Percentiles rank a stretch among this genome's conserved stretches.
Evolutionary conservation across 164 flowering plant genomes (phyloP).

Genomic region (Chimonanthus salicifolius): DNA sequence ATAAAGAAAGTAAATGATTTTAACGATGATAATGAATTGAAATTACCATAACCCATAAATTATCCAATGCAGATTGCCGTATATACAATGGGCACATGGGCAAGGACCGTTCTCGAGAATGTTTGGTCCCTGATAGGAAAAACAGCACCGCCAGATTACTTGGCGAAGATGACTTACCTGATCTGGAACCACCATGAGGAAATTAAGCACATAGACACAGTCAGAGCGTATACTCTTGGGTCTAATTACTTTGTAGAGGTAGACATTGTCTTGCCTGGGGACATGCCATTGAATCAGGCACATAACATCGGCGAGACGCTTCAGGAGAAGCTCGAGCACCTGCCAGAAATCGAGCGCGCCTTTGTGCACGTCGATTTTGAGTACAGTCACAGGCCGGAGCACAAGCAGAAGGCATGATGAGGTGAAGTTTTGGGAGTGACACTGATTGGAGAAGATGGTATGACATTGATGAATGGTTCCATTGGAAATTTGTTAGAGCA

Average conservation of each 20-base stretch:
- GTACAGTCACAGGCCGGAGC: slow-evolving; percentile 71
- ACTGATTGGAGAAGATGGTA: too few relatives aligned
- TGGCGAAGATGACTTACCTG: slow-evolving; percentile 61
- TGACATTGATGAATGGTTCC: too few relatives aligned
- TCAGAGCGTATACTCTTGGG: slow-evolving; percentile 75
- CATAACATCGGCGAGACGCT: slow-evolving; percentile 76
- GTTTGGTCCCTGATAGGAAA: slow-evolving; percentile 66
- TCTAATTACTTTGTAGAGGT: slow-evolving; percentile 81
- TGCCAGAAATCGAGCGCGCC: slow-evolving; percentile 71
- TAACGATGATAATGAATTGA: too few relatives aligned
- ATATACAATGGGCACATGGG: slow-evolving; percentile 67
- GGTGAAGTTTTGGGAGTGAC: too few relatives aligned
- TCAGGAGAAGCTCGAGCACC: slow-evolving; percentile 79
- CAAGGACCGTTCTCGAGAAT: slow-evolving; percentile 63
- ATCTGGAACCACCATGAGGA: slow-evolving; percentile 75
- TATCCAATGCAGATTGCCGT: slow-evolving; percentile 50
- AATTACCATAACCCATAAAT: too few relatives aligned
- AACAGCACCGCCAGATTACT: slow-evolving; percentile 69
- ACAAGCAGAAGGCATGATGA: slow-evolving; percentile 5
- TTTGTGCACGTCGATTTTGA: slow-evolving; percentile 80
- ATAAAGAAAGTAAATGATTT: too few relatives aligned
- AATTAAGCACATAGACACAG: slow-evolving; percentile 79
- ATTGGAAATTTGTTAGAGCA: too few relatives aligned
- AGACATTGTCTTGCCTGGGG: slow-evolving; percentile 63
- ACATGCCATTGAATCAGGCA: slow-evolving; percentile 55